Conservation (phyloP, 371 early-diverging fungal genomes). For the Coemansia sp. region DNA sequence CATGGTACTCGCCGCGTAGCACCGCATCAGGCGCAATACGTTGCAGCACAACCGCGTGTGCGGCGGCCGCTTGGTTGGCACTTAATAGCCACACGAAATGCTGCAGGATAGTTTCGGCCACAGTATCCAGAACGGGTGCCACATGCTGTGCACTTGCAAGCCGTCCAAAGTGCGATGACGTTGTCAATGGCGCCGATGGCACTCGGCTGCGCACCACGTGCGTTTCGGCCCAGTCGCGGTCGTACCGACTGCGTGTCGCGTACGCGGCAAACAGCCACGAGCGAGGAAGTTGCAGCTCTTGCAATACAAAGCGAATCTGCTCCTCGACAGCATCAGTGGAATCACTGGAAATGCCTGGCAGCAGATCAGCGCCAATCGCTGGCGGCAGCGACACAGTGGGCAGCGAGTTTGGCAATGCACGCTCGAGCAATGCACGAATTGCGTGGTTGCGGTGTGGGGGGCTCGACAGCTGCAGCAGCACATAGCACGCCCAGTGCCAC, state of each 20-base stretch:
- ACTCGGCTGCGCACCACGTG: neutral
- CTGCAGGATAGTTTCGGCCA: constrained; percentile 19
- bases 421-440: constrained; percentile 24
- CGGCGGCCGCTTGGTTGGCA: constrained; percentile 49
- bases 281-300: constrained; percentile 56
- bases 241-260: constrained; percentile 63
- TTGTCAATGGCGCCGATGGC: neutral
- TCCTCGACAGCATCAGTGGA: neutral
- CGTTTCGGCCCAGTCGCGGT: constrained; percentile 45
- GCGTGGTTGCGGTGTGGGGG: constrained; percentile 34
- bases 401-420: constrained; percentile 20
- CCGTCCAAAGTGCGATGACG: neutral
- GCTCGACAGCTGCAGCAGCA: constrained; percentile 57
- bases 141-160: neutral
- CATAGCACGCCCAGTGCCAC: constrained; percentile 75
- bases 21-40: constrained; percentile 55
- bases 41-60: constrained; percentile 53
- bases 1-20: constrained; percentile 48
- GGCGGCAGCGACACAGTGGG: constrained; percentile 7
- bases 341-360: neutral
- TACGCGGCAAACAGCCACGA: constrained; percentile 66
- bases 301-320: constrained; percentile 55
- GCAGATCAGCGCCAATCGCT: constrained; percentile 2
- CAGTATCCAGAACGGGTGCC: neutral
- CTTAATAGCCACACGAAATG: constrained; percentile 58